phyloP scores from a whole-genome alignment of 2,329 filamentous ascomycete genomes.

The Alternaria triticina region DNA sequence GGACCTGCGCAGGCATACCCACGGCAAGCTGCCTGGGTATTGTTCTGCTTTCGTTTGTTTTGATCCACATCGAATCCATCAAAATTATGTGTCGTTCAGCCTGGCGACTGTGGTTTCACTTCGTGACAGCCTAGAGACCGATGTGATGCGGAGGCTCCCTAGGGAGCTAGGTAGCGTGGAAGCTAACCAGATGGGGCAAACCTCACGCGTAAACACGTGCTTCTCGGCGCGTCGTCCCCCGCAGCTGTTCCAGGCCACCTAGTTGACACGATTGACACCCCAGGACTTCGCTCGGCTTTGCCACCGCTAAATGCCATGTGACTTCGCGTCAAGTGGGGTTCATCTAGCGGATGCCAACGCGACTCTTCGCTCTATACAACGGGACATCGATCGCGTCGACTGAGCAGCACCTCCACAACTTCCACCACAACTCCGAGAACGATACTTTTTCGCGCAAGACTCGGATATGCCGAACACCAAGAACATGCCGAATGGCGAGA shows the following conservation, averaged over 20 bases:
- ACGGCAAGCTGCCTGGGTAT: neutral
- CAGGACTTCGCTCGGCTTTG: neutral
- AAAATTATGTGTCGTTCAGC: neutral
- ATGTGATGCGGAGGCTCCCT: neutral
- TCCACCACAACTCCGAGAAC: neutral
- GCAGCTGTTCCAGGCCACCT: neutral
- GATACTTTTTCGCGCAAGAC: neutral
- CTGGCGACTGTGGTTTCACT: neutral
- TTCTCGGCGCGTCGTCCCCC: neutral
- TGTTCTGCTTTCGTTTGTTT: neutral
- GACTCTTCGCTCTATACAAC: neutral
- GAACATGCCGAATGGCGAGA: rapidly evolving
- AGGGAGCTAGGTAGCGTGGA: neutral
- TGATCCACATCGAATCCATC: neutral
- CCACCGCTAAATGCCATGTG: too few species aligned
- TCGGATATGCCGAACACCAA: neutral
- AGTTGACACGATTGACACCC: too few species aligned
- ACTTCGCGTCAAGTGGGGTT: neutral
- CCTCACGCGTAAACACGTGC: neutral
- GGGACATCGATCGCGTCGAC: neutral
- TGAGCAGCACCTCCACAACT: neutral
- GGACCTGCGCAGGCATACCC: neutral
- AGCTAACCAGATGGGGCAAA: neutral
- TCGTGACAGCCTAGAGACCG: neutral
- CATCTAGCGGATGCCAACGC: neutral